These are phyloP conservation scores for Hordeum vulgare DNA, from an alignment of 176 grass and related monocot genomes.

Conservation along the genomic window DNA sequence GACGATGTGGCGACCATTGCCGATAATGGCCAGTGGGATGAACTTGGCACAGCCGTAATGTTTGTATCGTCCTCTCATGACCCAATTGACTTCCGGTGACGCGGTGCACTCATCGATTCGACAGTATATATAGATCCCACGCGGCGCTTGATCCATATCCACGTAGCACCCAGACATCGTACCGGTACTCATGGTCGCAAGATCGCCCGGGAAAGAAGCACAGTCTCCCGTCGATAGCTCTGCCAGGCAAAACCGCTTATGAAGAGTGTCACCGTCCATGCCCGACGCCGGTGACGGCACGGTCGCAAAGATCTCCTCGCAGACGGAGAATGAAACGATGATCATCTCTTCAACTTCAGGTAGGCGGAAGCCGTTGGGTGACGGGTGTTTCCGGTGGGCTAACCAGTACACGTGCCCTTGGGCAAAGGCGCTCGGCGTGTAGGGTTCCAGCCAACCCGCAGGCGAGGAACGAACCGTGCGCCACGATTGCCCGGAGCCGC, in stretches of 20 bases:
- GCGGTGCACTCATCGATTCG: neutral
- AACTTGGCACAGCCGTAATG: too few species aligned
- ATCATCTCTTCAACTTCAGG: neutral
- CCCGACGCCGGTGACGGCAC: neutral
- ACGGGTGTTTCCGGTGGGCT: neutral
- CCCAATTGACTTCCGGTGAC: neutral
- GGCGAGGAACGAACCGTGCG: neutral
- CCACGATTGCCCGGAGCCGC: neutral
- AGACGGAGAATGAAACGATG: neutral
- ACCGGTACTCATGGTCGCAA: neutral
- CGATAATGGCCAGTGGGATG: neutral
- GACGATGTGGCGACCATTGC: neutral
- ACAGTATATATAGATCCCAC: neutral
- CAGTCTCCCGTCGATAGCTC: neutral
- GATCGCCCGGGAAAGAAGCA: neutral
- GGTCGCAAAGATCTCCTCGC: neutral
- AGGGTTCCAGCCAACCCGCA: neutral
- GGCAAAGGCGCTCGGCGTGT: neutral
- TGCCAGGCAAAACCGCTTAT: neutral
- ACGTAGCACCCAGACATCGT: neutral
- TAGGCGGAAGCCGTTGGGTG: rapidly evolving
- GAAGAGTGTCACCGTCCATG: neutral
- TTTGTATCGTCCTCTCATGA: neutral
- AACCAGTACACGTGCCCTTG: neutral
- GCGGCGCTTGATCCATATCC: neutral